Evolutionary conservation across 805 yeast genomes (phyloP), one percentile per base, ranked within the genome.

Genomic region (Candida saitoana): DNA sequence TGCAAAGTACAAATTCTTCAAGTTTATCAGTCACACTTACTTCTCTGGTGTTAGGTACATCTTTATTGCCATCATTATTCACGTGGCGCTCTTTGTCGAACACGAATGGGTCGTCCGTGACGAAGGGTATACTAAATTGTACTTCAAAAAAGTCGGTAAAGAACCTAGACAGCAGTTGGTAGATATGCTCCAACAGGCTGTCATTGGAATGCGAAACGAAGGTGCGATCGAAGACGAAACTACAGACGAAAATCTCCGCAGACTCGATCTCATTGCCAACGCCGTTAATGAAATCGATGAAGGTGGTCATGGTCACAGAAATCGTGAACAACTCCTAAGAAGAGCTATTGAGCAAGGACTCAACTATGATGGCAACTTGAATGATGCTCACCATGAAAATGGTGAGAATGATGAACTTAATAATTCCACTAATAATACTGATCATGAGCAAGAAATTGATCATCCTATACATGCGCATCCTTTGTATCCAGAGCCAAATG

Each of bases 61-160:
- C 3, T 8, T 71, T 1, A 54, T 69, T 19, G 62, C 72, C 16
- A 58, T 74, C 2, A 42, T 71, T 3, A 57, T 73, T 18, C 72
- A 68, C 43, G 47, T 76, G 14, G 73, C 78, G 4, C 43, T 79
- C 5, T 76, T 77, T 53, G 65, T 80, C 17, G 80, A 76, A 46
- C 84, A 82, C 55, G 89, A 84, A 50, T 80, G 84, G 79, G 83
- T 84, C 12, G 76, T 78, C 1, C 66, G 80, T 41, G 95, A 85
- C 56, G 79, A 80, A 37, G 88, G 87, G 0, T 83, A 82, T 56
- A 59, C 67, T 20, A 79, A 77, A 53, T 69, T 83, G 56, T 64
- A 84, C 14, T 57, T 72, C 40, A 77, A 70, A 47, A 76, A 73
- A 44, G 76, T 85, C 36, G 93, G 93, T 2, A 72, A 65, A 37